These are phyloP conservation scores for Pythium plurisporium DNA, from an alignment of 352 stramenopile species.

Conservation along the genomic window DNA sequence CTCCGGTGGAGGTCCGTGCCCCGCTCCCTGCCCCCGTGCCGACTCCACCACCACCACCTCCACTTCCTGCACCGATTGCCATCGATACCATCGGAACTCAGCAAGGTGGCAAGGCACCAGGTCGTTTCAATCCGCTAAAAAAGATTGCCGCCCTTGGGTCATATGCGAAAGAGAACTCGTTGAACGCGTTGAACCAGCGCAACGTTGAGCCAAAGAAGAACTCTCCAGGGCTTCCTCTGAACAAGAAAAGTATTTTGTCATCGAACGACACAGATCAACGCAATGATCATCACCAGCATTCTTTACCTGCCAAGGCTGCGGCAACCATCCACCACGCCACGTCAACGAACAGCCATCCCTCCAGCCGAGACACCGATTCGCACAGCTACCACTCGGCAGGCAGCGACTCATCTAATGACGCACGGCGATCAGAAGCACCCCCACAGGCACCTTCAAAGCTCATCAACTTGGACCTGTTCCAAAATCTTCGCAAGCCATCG, in stretches of 20 bases:
- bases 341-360: background rate
- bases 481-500: constrained; percentile 18
- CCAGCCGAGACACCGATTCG: background rate
- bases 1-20: constrained; percentile 24
- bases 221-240: constrained; percentile 5
- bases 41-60: constrained; percentile 2
- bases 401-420: constrained; percentile 1
- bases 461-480: constrained; percentile 24
- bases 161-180: constrained; percentile 31
- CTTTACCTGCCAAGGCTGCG: constrained; percentile 7
- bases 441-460: constrained; percentile 13
- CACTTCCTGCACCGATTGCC: background rate
- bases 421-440: constrained; percentile 1
- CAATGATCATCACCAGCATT: constrained; percentile 17
- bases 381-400: constrained; percentile 5
- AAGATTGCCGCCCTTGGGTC: constrained; percentile 26
- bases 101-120: constrained; percentile 4
- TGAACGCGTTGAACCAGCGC: constrained; percentile 26
- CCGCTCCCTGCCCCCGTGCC: constrained; percentile 6
- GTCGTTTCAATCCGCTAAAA: constrained; percentile 28
- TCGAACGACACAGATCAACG: constrained; percentile 6
- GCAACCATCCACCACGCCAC: constrained; percentile 12
- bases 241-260: constrained; percentile 20
- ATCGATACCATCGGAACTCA: background rate
- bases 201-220: constrained; percentile 16